A percentile compares a stretch with the other conserved stretches of the same genome.
phyloP scores from a whole-genome alignment of 1,284 basidiomycete genomes.

The Malassezia equina region DNA sequence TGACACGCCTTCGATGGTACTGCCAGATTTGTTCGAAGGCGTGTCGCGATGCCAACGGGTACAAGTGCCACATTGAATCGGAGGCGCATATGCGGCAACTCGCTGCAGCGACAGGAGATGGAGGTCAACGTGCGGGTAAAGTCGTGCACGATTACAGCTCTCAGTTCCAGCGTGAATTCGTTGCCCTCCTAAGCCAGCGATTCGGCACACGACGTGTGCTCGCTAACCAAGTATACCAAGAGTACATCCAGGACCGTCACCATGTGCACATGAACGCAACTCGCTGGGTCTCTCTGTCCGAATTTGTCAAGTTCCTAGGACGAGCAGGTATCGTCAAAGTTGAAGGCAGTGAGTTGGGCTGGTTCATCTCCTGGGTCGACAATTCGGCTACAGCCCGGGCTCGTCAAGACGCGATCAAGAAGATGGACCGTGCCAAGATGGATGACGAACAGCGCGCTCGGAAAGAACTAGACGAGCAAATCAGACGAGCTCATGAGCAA shows the following conservation, averaged over 20 bases:
- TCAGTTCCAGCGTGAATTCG: slow-evolving; percentile 85
- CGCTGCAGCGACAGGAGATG: slow-evolving; percentile 59
- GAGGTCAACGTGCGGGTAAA: slow-evolving; percentile 74
- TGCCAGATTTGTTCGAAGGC: slow-evolving; percentile 46
- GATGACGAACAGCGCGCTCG: slow-evolving; percentile 92
- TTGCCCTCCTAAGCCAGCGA: slow-evolving; percentile 66
- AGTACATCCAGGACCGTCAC: slow-evolving; percentile 86
- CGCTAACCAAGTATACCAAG: slow-evolving; percentile 93
- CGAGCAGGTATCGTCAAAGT: slow-evolving; percentile 76
- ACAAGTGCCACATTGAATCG: slow-evolving; percentile 60
- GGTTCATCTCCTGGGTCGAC: slow-evolving; percentile 95
- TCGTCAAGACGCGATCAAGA: slow-evolving; percentile 78
- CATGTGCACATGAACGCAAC: slow-evolving; percentile 99
- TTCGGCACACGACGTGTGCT: slow-evolving; percentile 42
- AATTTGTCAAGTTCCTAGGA: slow-evolving; percentile 85
- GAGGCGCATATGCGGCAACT: slow-evolving; percentile 89
- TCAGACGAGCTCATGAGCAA: slow-evolving; percentile 61
- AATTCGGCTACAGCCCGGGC: slow-evolving; percentile 84
- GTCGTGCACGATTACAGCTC: slow-evolving; percentile 82
- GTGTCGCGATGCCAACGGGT: slow-evolving; percentile 45
- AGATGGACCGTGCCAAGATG: slow-evolving; percentile 80
- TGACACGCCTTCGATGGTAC: slow-evolving; percentile 47
- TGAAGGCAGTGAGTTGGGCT: slow-evolving; percentile 95
- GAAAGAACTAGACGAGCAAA: slow-evolving; percentile 80
- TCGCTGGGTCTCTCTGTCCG: slow-evolving; percentile 88